Percentiles rank a stretch among this genome's conserved stretches.
Evolutionary conservation across 2,329 filamentous ascomycete genomes (phyloP).

Genomic region (Paraphoma chrysanthemicola): DNA sequence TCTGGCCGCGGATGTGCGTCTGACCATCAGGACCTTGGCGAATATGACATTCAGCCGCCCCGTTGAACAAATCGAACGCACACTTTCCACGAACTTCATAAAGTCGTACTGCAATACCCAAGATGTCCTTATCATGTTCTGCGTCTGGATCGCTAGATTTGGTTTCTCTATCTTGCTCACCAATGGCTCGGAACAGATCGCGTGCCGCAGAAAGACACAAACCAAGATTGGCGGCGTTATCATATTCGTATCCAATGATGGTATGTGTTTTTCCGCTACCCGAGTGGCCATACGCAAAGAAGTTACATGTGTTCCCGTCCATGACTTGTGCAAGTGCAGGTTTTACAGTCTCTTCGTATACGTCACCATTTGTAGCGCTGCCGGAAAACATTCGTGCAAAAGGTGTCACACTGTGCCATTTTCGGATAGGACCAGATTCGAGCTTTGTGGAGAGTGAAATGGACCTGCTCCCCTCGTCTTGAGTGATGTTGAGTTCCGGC

Average conservation of each 20-base stretch:
- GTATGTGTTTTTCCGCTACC: slow-evolving; percentile 53
- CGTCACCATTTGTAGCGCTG: too few species aligned
- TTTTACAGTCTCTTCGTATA: slow-evolving; percentile 38
- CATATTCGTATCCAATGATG: slow-evolving; percentile 53
- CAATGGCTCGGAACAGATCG: slow-evolving; percentile 34
- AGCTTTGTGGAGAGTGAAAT: too few species aligned
- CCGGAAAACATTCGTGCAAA: too few species aligned
- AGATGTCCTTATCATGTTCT: background rate
- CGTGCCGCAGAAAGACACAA: slow-evolving; percentile 48
- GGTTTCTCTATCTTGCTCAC: slow-evolving; percentile 38
- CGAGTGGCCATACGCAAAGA: slow-evolving; percentile 55
- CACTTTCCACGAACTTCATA: slow-evolving; percentile 53
- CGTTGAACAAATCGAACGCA: slow-evolving; percentile 53
- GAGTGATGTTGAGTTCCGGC: too few species aligned
- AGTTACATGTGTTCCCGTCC: slow-evolving; percentile 48
- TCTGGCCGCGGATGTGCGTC: slow-evolving; percentile 52
- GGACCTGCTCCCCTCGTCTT: too few species aligned
- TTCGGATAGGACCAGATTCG: too few species aligned
- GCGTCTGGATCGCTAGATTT: too few species aligned
- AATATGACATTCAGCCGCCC: slow-evolving; percentile 48
- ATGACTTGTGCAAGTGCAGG: slow-evolving; percentile 45
- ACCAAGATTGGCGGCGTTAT: slow-evolving; percentile 43
- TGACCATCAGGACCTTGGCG: slow-evolving; percentile 51
- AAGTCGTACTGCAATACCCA: slow-evolving; percentile 50
- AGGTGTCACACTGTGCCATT: too few species aligned